phyloP scores from a whole-genome alignment of 495 filamentous ascomycete genomes.

The Aspergillus baeticus region DNA sequence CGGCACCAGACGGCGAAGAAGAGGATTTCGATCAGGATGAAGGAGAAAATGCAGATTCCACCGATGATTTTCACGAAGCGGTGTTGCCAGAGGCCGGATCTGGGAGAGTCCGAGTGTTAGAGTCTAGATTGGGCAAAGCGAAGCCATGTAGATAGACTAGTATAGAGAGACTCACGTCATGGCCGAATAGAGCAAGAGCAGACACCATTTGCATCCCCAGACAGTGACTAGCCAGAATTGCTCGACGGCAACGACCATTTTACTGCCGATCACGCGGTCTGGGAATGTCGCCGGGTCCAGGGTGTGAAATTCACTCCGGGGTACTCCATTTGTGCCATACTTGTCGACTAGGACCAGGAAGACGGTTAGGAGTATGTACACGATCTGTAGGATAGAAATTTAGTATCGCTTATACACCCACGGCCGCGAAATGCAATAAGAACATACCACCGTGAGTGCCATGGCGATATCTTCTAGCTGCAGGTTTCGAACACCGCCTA shows the following conservation, averaged over 20 bases:
- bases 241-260: constrained; percentile 41
- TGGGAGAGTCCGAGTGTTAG: too few species aligned
- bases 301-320: constrained; percentile 38
- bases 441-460: constrained; percentile 45
- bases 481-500: constrained; percentile 43
- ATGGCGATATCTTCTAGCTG: constrained; percentile 58
- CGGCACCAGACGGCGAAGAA: constrained; percentile 59
- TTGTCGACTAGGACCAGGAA: constrained; percentile 53
- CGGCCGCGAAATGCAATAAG: not conserved
- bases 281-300: constrained; percentile 47
- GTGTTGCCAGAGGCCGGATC: constrained; percentile 36
- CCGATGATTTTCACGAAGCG: constrained; percentile 48
- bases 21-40: constrained; percentile 53
- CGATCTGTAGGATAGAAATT: not conserved
- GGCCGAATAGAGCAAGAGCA: constrained; percentile 53
- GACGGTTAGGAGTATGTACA: constrained; percentile 46
- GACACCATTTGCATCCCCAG: constrained; percentile 55
- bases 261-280: constrained; percentile 51
- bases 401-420: not conserved
- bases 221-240: constrained; percentile 41
- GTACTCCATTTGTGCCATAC: constrained; percentile 53
- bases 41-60: constrained; percentile 45
- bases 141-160: too few species aligned
- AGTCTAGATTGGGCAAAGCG: too few species aligned
- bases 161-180: constrained; percentile 41